phyloP scores from a whole-genome alignment of 1,284 basidiomycete genomes.

The Violaceomyces palustris region DNA sequence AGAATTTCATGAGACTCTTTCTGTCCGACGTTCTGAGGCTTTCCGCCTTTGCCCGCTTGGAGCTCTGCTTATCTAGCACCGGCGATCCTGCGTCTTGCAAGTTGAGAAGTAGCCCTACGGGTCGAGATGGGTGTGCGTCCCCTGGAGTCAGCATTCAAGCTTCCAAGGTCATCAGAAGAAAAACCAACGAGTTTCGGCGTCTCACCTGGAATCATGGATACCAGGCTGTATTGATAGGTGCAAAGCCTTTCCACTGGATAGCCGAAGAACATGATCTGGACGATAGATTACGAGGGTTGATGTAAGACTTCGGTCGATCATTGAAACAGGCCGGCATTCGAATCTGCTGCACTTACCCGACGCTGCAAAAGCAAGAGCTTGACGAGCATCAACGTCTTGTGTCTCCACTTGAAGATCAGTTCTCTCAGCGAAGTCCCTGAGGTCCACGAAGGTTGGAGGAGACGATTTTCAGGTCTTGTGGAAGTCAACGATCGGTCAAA shows the following conservation, averaged over 20 bases:
- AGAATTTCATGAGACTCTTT: constrained; percentile 81
- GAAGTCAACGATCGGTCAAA: no score
- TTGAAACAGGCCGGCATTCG: no score
- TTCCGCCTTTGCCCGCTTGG: constrained; percentile 41
- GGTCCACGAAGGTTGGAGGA: neutral
- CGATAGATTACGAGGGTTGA: neutral
- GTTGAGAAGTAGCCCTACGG: constrained; percentile 72
- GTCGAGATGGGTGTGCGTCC: no score
- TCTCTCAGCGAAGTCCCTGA: constrained; percentile 83
- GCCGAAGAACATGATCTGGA: constrained; percentile 89
- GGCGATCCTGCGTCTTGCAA: constrained; percentile 91
- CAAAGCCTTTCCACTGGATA: constrained; percentile 94
- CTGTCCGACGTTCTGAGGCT: constrained; percentile 83
- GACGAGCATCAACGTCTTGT: constrained; percentile 85
- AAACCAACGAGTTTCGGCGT: no score
- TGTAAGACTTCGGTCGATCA: no score
- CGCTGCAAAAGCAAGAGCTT: constrained; percentile 85
- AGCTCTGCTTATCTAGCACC: constrained; percentile 59
- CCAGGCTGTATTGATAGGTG: constrained; percentile 92
- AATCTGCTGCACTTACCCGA: constrained; percentile 2
- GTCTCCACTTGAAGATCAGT: constrained; percentile 86
- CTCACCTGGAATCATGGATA: constrained; percentile 59
- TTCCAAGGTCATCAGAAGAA: constrained; percentile 62
- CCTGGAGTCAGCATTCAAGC: neutral
- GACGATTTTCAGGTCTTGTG: no score